These are phyloP conservation scores for Gossypium turneri DNA, from an alignment of 345 rosid genomes.

Conservation along the genomic window DNA sequence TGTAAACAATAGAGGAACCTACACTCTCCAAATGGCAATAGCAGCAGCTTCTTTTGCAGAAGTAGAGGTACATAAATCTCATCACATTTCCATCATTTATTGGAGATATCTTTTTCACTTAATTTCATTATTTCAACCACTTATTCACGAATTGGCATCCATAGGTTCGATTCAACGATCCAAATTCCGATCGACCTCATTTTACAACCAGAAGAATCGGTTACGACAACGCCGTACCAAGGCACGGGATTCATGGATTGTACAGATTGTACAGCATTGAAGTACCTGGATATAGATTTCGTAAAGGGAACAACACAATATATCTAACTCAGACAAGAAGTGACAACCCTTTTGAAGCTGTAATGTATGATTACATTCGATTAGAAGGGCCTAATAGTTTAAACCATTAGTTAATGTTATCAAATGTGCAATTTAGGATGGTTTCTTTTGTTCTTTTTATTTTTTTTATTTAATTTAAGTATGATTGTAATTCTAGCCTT, in stretches of 20 bases:
- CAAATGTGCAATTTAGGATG: no score
- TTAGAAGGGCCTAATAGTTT: slow-evolving; percentile 50
- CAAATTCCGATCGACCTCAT: slow-evolving; percentile 14
- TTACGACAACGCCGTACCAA: slow-evolving; percentile 70
- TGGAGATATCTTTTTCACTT: background rate
- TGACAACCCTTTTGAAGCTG: slow-evolving; percentile 40
- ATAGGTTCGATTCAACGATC: slow-evolving; percentile 61
- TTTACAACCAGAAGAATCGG: slow-evolving; percentile 59
- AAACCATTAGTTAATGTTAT: background rate
- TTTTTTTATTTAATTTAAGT: background rate
- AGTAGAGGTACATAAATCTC: slow-evolving; percentile 33
- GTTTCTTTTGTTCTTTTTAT: background rate
- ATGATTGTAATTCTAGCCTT: background rate
- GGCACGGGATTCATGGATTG: slow-evolving; percentile 86
- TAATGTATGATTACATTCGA: slow-evolving; percentile 87
- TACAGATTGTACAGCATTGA: slow-evolving; percentile 54
- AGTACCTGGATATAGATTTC: slow-evolving; percentile 37
- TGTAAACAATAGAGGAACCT: slow-evolving; percentile 31
- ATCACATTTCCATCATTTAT: background rate
- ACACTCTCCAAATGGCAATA: slow-evolving; percentile 65
- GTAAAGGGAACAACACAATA: slow-evolving; percentile 42
- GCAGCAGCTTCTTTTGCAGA: slow-evolving; percentile 57
- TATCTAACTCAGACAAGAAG: slow-evolving; percentile 59
- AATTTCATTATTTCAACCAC: background rate
- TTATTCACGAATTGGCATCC: background rate